Percentiles rank a stretch among this genome's conserved stretches.
Conservation (phyloP, 2,329 filamentous ascomycete species). For the Acarospora socialis region DNA sequence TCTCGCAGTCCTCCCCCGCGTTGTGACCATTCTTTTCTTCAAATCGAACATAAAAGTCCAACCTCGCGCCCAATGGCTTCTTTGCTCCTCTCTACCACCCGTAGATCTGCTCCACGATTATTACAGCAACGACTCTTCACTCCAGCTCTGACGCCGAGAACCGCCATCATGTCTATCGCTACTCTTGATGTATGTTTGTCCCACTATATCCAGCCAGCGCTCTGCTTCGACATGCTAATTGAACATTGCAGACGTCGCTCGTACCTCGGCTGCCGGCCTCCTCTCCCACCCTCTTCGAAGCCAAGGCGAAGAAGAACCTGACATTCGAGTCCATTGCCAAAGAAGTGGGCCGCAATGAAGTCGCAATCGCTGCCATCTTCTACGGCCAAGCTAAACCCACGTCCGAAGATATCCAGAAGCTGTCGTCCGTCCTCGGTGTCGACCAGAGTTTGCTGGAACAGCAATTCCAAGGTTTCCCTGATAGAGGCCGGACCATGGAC, state of each 20-base stretch:
- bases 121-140: neutral
- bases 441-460: constrained; percentile 40
- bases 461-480: constrained; percentile 60
- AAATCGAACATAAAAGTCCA: too few species aligned
- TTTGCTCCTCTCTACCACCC: too few species aligned
- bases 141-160: neutral
- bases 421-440: constrained; percentile 52
- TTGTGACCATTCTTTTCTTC: too few species aligned
- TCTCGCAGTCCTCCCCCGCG: too few species aligned
- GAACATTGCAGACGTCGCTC: constrained; percentile 43
- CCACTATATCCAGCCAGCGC: constrained; percentile 3
- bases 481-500: constrained; percentile 62
- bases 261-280: constrained; percentile 55
- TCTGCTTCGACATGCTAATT: constrained; percentile 13
- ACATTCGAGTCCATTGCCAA: constrained; percentile 67
- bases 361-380: constrained; percentile 76
- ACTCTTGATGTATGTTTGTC: constrained; percentile 27
- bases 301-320: constrained; percentile 61
- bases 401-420: constrained; percentile 51
- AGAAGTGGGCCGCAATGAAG: constrained; percentile 62
- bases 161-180: constrained; percentile 26
- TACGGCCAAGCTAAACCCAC: constrained; percentile 73
- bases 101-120: constrained; percentile 1
- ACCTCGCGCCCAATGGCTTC: too few species aligned
- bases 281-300: constrained; percentile 61